These are phyloP conservation scores for Hymenoscyphus albidus DNA, from an alignment of 2,329 filamentous ascomycete genomes.

Conservation along the genomic window DNA sequence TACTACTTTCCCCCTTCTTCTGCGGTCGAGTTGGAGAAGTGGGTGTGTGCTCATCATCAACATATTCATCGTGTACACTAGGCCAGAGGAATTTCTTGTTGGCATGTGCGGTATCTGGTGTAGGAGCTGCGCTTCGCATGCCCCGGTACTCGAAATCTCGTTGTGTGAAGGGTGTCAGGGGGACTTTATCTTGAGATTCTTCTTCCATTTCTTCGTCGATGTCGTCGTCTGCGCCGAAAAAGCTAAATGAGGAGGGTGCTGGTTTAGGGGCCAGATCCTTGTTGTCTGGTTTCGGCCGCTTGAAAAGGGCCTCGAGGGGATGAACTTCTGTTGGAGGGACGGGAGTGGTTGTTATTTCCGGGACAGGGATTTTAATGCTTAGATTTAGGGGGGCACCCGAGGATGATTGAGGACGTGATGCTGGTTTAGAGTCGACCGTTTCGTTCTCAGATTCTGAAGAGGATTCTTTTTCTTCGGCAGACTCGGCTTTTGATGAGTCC, in stretches of 20 bases:
- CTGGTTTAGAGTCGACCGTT: constrained; percentile 17
- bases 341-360: constrained; percentile 39
- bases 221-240: constrained; percentile 59
- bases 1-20: constrained; percentile 33
- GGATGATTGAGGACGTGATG: constrained; percentile 39
- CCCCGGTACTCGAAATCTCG: constrained; percentile 72
- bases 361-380: constrained; percentile 45
- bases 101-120: constrained; percentile 84
- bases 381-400: constrained; percentile 49
- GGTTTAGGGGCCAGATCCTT: constrained; percentile 38
- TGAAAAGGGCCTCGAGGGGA: constrained; percentile 89
- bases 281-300: constrained; percentile 52
- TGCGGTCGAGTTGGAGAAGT: constrained; percentile 19
- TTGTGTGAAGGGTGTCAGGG: constrained; percentile 79
- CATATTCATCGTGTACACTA: constrained; percentile 44
- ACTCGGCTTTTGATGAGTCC: constrained; percentile 11
- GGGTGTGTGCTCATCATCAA: constrained; percentile 41
- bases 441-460: constrained; percentile 9
- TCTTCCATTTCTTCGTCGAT: constrained; percentile 41
- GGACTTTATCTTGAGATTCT: constrained; percentile 47
- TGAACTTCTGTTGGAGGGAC: constrained; percentile 53
- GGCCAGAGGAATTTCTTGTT: constrained; percentile 59
- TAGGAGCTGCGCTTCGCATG: constrained; percentile 85
- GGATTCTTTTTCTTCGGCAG: constrained; percentile 10
- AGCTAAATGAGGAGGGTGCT: constrained; percentile 66